Conservation (phyloP, 2,329 filamentous ascomycete genomes). For the Incumbomyces lentus region DNA sequence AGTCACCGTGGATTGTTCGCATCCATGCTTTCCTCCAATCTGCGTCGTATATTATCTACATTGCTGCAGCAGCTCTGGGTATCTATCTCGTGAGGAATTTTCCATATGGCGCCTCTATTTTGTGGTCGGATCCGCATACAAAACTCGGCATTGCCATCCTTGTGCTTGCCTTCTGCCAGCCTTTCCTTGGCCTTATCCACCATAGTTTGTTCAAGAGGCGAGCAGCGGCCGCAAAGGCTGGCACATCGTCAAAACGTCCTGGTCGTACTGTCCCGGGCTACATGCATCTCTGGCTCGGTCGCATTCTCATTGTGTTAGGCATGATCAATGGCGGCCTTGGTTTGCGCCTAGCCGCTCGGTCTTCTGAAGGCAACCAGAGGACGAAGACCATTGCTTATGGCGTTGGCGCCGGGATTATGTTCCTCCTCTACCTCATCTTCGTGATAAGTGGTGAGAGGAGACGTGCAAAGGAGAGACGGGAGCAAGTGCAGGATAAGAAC, state of each 20-base stretch:
- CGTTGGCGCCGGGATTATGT: constrained; percentile 41
- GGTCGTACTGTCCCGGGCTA: constrained; percentile 14
- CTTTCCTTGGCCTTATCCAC: constrained; percentile 23
- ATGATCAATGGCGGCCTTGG: constrained; percentile 50
- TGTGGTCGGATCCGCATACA: constrained; percentile 23
- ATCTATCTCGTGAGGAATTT: constrained; percentile 23
- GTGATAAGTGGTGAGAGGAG: constrained; percentile 18
- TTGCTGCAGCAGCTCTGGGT: constrained; percentile 23
- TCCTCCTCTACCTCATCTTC: constrained; percentile 30
- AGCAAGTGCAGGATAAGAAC: background rate
- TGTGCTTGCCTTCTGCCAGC: constrained; percentile 23
- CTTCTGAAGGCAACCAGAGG: constrained; percentile 21
- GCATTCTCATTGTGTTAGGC: constrained; percentile 40
- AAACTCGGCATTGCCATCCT: constrained; percentile 24
- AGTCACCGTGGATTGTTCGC: constrained; percentile 12
- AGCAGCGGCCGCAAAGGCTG: constrained; percentile 5
- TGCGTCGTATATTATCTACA: constrained; percentile 22
- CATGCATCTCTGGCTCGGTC: constrained; percentile 46
- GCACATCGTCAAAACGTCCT: constrained; percentile 13
- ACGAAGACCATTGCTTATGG: constrained; percentile 38
- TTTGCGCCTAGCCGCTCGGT: constrained; percentile 36
- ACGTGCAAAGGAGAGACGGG: constrained; percentile 1
- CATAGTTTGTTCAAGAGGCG: constrained; percentile 22
- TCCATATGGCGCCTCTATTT: constrained; percentile 10
- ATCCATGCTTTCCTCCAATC: constrained; percentile 23